phyloP scores from a whole-genome alignment of 768 basidiomycete species.

The Lentinula guzmanii region DNA sequence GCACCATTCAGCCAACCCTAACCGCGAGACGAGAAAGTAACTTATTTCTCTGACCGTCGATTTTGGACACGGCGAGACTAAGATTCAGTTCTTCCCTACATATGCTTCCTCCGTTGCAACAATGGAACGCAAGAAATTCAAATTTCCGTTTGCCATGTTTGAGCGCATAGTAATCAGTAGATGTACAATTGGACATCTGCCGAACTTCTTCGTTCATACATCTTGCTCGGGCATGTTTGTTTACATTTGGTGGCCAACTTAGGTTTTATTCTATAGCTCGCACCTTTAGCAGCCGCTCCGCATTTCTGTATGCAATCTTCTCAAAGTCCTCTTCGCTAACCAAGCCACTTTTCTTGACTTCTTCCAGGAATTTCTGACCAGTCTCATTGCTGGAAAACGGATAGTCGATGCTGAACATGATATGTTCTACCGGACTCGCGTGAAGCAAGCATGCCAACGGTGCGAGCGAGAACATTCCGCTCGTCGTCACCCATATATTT shows the following conservation, averaged over 20 bases:
- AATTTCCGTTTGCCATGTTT: too few species aligned
- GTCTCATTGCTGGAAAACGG: constrained; percentile 1
- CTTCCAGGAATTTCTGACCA: not conserved
- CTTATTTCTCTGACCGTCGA: too few species aligned
- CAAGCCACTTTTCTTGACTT: not conserved
- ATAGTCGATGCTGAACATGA: constrained; percentile 3
- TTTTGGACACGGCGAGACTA: too few species aligned
- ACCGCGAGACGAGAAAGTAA: too few species aligned
- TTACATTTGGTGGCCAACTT: not conserved
- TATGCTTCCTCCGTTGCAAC: too few species aligned
- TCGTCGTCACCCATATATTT: constrained; percentile 2
- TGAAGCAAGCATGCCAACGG: not conserved
- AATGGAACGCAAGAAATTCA: too few species aligned
- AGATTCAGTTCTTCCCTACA: too few species aligned
- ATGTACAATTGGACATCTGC: too few species aligned
- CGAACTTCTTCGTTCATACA: too few species aligned
- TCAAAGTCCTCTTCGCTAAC: not conserved
- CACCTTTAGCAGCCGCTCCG: not conserved
- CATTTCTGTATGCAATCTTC: not conserved
- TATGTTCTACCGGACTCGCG: not conserved
- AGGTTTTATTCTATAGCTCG: not conserved
- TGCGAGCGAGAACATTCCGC: constrained; percentile 1
- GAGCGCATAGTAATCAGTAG: too few species aligned
- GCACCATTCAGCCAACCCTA: too few species aligned
- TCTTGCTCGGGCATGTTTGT: too few species aligned